Evolutionary conservation across 257 asterid species (phyloP), one percentile per base, ranked within the genome.

Genomic region (Lithospermum erythrorhizon): DNA sequence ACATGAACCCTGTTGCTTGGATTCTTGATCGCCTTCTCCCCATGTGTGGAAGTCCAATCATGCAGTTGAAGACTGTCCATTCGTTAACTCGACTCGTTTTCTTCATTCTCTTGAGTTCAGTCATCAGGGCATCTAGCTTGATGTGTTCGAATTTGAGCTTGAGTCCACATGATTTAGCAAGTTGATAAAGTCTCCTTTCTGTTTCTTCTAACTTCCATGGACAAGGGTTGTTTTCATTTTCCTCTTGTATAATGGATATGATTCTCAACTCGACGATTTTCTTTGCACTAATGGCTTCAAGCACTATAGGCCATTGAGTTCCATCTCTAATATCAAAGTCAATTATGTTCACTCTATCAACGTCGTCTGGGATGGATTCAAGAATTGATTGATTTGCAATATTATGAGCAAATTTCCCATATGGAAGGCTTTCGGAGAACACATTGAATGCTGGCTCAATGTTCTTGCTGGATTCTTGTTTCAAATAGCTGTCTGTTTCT

Each of bases 21-120:
- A 45, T 62, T 70, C 84, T 77, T 9, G 69, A 30, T 18, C 61
- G 65, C 53, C 77, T 72, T 57, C 82, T 71, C 6, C 77, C 84
- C 94, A 83, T 86, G 61, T 86, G 94, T 14, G 91, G 94, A 29
- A 83, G 82, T 23, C 80, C 82, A 27, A 67, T 72, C 94, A 82
- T 83, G 69, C 90, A 81, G 61, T 83, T 89, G 75, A 86, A 86
- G 51, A 70, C 89, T 41, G 79, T 16, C 86, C 87, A 83, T 22
- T 83, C 84, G 27, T 67, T 68, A 9, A 62, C 53, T 55, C 48
- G 55, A 3, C 72, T 76, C 41, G 62, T 59, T 29, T 23, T 74
- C 69, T 71, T 73, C 70, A 47, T 63, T 25, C 74, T 70, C 68
- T 32, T 65, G 19, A 77, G 54, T 59, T 79, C 91, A 53, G 52